Conservation (phyloP, 306 rosid genomes). For the Casuarina glauca region DNA sequence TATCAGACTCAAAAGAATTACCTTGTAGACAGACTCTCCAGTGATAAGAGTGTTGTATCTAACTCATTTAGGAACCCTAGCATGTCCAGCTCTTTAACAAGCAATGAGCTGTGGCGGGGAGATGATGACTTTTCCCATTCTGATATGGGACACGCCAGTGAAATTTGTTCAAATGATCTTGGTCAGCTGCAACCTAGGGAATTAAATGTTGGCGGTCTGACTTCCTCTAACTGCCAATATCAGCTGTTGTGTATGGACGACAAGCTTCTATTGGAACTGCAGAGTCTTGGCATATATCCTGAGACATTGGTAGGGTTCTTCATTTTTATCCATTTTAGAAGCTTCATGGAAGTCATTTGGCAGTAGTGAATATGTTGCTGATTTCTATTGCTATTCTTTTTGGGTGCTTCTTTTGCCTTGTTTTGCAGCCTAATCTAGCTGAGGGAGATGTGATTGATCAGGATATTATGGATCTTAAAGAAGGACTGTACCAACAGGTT, state of each 20-base stretch:
- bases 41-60: conserved; percentile 59
- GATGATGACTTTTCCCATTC: conserved; percentile 63
- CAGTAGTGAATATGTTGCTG: neutral
- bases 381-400: neutral
- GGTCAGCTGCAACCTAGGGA: conserved; percentile 64
- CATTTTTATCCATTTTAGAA: conserved; percentile 22
- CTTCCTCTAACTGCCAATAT: conserved; percentile 64
- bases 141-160: conserved; percentile 59
- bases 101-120: conserved; percentile 70
- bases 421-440: conserved; percentile 72
- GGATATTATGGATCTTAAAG: conserved; percentile 65
- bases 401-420: conserved; percentile 31
- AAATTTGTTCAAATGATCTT: conserved; percentile 62
- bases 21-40: conserved; percentile 67
- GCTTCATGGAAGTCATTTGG: neutral
- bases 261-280: conserved; percentile 80
- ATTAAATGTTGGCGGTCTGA: conserved; percentile 37
- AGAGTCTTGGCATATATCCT: conserved; percentile 80
- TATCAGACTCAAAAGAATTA: conserved; percentile 53
- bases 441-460: conserved; percentile 70
- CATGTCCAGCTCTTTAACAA: conserved; percentile 57
- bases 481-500: conserved; percentile 70
- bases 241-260: conserved; percentile 76
- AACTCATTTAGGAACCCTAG: conserved; percentile 59
- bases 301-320: conserved; percentile 64